Conservation (phyloP, 768 basidiomycete genomes). For the Xerocomellus dryophilus region DNA sequence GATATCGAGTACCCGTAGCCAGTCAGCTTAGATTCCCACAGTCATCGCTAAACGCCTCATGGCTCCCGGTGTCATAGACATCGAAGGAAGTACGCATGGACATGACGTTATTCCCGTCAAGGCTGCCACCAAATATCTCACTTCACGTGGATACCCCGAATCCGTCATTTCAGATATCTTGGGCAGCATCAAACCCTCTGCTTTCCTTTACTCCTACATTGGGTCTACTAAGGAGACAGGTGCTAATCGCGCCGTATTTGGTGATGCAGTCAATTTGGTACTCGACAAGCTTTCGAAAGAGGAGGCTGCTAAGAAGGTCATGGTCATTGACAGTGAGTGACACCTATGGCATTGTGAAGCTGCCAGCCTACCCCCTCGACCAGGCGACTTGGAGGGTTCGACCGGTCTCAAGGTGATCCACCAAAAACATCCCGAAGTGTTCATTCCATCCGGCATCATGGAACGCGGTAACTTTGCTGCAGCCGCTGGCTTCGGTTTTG, state of each 20-base stretch:
- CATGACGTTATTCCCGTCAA: slow-evolving; percentile 87
- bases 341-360: neutral
- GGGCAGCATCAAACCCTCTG: slow-evolving; percentile 56
- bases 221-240: slow-evolving; percentile 73
- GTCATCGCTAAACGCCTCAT: slow-evolving; percentile 69
- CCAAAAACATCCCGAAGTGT: slow-evolving; percentile 87
- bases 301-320: slow-evolving; percentile 73
- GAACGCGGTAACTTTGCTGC: slow-evolving; percentile 82
- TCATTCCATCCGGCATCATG: slow-evolving; percentile 83
- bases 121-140: slow-evolving; percentile 72
- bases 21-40: slow-evolving; percentile 21
- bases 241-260: slow-evolving; percentile 81
- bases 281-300: slow-evolving; percentile 73
- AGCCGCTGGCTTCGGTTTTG: slow-evolving; percentile 85
- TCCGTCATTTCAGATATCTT: slow-evolving; percentile 52
- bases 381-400: slow-evolving; percentile 84
- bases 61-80: slow-evolving; percentile 68
- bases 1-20: neutral
- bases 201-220: slow-evolving; percentile 56
- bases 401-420: slow-evolving; percentile 87
- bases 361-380: neutral
- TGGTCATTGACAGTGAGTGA: slow-evolving; percentile 79
- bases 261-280: slow-evolving; percentile 78
- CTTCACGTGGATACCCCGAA: slow-evolving; percentile 54
- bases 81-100: slow-evolving; percentile 75